Evolutionary conservation across 1,284 basidiomycete genomes (phyloP), one percentile per base, ranked within the genome.

Genomic region (Apiotrichum gracile): DNA sequence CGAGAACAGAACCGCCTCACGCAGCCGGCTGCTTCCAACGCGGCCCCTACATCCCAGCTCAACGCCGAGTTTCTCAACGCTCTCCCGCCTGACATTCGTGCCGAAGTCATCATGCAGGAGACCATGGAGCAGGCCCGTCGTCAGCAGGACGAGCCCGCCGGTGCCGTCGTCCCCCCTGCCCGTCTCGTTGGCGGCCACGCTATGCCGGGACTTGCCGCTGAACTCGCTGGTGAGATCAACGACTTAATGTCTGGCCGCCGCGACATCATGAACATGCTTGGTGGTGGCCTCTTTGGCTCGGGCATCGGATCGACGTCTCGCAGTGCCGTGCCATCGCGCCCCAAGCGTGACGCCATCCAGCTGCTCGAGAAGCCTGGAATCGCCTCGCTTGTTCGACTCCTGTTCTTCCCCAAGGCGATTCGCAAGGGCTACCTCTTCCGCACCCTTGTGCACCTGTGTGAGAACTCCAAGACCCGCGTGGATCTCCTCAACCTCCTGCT

Each of bases 51-150:
- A 58, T 90, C 91, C 0, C 85, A 87, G 64, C 94, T 99, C 73
- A 94, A 88, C 67, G 74, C 85, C 3, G 96, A 98, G 74, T 99
- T 99, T 77, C 81, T 99, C 44, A 88, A 97, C 62, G 96, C 96
- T 2, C 79, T 98, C 5, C 96, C 96, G 7, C 89, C 92, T 1
- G 92, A 97, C 66, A 88, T 99, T 53, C 87, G 96, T 13, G 91
- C 90, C 2, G 96, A 99, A 71, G 92, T 98, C 52, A 84, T 98
- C 27, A 90, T 94, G 70, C 92, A 97, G 73, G 93, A 97, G 76
- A 84, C 85, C 1, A 76, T 88, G 51, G 92, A 97, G 66, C 84
- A 85, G 47, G 78, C 84, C 14, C 83, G 88, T 38, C 81, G 83
- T 22, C 50, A 52, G 29, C 44, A 52, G 43, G 49, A 39, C 8